Evolutionary conservation across 1,139 yeast species (phyloP).

Genomic region (Suhomyces choctaworum): DNA sequence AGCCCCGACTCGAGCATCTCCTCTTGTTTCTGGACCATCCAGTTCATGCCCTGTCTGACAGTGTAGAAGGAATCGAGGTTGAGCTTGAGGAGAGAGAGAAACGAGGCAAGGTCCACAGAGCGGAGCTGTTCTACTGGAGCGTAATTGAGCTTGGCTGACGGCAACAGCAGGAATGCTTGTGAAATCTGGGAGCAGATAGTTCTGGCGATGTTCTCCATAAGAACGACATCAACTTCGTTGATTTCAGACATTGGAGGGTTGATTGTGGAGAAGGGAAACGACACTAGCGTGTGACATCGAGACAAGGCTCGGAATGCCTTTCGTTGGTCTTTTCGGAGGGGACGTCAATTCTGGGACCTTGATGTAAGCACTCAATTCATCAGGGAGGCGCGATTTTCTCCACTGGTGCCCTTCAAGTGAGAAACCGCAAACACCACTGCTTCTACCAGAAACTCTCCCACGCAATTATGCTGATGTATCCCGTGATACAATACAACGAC

Average conservation of each 20-base stretch:
- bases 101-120: conserved; percentile 15
- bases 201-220: conserved; percentile 21
- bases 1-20: conserved; percentile 52
- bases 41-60: conserved; percentile 36
- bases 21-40: conserved; percentile 43
- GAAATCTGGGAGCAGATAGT: conserved; percentile 17
- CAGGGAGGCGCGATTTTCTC: too few relatives aligned
- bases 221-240: conserved; percentile 24
- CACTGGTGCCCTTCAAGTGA: too few relatives aligned
- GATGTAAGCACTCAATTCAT: too few relatives aligned
- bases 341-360: too few relatives aligned
- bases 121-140: conserved; percentile 17
- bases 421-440: too few relatives aligned
- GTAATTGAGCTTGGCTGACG: conserved; percentile 8
- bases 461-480: too few relatives aligned
- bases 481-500: too few relatives aligned
- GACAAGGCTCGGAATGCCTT: too few relatives aligned
- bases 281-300: neutral
- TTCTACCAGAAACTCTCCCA: too few relatives aligned
- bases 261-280: neutral
- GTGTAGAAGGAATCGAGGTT: conserved; percentile 35
- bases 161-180: conserved; percentile 17
- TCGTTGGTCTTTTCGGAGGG: too few relatives aligned
- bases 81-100: conserved; percentile 28
- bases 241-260: conserved; percentile 8